Base-by-base conservation (phyloP, 1,284 basidiomycete genomes). In the Volvariella surrecta region DNA sequence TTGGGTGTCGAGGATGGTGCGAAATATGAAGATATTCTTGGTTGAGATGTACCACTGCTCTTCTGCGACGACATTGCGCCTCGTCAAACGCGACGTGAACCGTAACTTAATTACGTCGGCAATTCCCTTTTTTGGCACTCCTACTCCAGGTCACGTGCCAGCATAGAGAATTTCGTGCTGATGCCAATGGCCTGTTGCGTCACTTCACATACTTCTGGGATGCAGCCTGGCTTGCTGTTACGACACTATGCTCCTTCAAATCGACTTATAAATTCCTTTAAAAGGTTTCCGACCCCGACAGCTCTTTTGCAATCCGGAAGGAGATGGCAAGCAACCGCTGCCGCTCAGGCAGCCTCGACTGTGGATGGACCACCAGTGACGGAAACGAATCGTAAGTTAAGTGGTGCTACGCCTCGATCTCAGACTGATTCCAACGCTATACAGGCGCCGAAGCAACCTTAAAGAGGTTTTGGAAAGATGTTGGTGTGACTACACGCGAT, bases 401-500 rank as follows among this genome's bases (percentile, higher is more conserved):
- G 40, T n/a, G 17, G 19, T 31, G n/a, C 16, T 49, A 41, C n/a
- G 21, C 17, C 20, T 42, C 51, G n/a, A 47, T 40, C 43, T 42
- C 16, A 18, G 4, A 39, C 40, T 43, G 19, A 42, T 22, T 15
- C 39, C 19, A 42, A 40, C 32, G 21, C 15, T n/a, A 8, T 45
- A 0, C 57, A 94, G 92, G 84, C 51, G 90, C 89, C 13, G 89
- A 95, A 62, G 75, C 79, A 28, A 89, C 87, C 1, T 67, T 90
- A 59, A 83, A 84, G 49, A 71, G 93, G 20, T 97, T 97, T 59
- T 97, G 93, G 93, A 92, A 92, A 58, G 76, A 74, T 1, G 92
- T 92, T 11, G 76, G 75, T 20, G 68, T 95, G 45, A 78, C 83
- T 48, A 63, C 72, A 46, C 72, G 73, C 43, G 69, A 73, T 52